Evolutionary conservation across 768 basidiomycete species (phyloP).

Genomic region (Boletus subcaerulescens): DNA sequence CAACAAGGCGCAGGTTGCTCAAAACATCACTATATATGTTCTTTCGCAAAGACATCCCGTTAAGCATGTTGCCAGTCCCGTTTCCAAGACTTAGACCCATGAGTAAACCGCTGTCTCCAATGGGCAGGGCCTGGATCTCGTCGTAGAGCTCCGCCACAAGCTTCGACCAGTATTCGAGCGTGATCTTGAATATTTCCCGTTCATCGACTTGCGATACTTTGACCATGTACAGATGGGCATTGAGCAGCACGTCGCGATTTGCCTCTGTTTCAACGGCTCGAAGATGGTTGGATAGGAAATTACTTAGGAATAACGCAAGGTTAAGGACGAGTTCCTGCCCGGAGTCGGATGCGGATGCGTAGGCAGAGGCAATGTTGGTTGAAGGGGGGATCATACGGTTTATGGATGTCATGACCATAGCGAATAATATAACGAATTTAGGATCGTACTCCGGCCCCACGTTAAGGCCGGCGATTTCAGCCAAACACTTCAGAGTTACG

Average conservation of each 20-base stretch:
- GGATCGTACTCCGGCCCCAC: slow-evolving; percentile 96
- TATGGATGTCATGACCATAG: slow-evolving; percentile 96
- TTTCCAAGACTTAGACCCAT: slow-evolving; percentile 84
- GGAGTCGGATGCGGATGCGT: slow-evolving; percentile 81
- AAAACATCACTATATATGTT: slow-evolving; percentile 95
- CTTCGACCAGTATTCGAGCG: slow-evolving; percentile 95
- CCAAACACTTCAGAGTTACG: slow-evolving; percentile 92
- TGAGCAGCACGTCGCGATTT: slow-evolving; percentile 90
- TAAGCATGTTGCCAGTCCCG: slow-evolving; percentile 63
- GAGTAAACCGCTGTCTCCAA: slow-evolving; percentile 79
- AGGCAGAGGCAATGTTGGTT: slow-evolving; percentile 92
- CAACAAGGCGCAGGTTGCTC: slow-evolving; percentile 89
- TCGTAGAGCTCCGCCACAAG: slow-evolving; percentile 96
- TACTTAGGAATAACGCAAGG: slow-evolving; percentile 94
- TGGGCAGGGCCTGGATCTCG: slow-evolving; percentile 90
- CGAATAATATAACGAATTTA: slow-evolving; percentile 96
- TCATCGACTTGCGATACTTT: slow-evolving; percentile 98
- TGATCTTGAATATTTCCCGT: slow-evolving; percentile 99
- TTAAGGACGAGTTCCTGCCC: slow-evolving; percentile 98
- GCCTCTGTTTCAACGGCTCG: slow-evolving; percentile 90
- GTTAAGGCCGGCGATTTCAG: slow-evolving; percentile 92
- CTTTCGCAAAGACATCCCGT: slow-evolving; percentile 80
- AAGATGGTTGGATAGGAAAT: slow-evolving; percentile 92
- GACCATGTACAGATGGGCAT: slow-evolving; percentile 97
- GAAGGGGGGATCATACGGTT: slow-evolving; percentile 96